These are phyloP conservation scores for Teunomyces stri DNA, from an alignment of 805 yeast species.

Conservation along the genomic window DNA sequence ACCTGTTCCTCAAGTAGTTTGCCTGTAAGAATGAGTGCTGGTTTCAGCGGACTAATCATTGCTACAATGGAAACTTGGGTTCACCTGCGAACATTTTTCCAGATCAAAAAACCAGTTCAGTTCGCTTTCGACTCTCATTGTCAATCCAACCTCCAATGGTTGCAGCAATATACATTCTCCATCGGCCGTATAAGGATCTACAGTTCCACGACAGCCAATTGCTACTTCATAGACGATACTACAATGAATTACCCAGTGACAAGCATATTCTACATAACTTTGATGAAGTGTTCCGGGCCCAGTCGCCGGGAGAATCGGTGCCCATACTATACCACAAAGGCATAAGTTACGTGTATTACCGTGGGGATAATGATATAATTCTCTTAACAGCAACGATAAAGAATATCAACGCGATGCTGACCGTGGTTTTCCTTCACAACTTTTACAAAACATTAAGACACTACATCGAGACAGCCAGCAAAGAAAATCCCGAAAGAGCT, in stretches of 20 bases:
- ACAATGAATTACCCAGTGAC: conserved; percentile 29
- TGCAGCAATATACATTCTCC: conserved; percentile 36
- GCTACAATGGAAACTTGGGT: neutral
- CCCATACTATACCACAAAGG: conserved; percentile 52
- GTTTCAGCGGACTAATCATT: neutral
- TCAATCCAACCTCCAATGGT: conserved; percentile 23
- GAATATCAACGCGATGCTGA: conserved; percentile 58
- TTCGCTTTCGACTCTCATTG: neutral
- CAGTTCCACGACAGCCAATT: conserved; percentile 28
- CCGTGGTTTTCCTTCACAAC: conserved; percentile 52
- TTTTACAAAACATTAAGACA: conserved; percentile 28
- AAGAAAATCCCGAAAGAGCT: neutral
- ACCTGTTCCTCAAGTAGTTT: conserved; percentile 10
- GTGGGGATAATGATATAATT: conserved; percentile 43
- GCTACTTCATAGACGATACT: conserved; percentile 33
- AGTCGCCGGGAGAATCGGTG: conserved; percentile 17
- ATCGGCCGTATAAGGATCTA: conserved; percentile 29
- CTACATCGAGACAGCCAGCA: conserved; percentile 17
- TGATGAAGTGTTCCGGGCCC: conserved; percentile 19
- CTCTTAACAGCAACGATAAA: conserved; percentile 40
- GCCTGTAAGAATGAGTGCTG: conserved; percentile 6
- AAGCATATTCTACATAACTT: conserved; percentile 22
- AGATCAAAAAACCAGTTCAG: neutral
- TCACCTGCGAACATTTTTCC: conserved; percentile 1
- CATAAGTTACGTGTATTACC: conserved; percentile 52